Evolutionary conservation across 257 asterid genomes (phyloP), one percentile per base, ranked within the genome.

Genomic region (Rhazya stricta): DNA sequence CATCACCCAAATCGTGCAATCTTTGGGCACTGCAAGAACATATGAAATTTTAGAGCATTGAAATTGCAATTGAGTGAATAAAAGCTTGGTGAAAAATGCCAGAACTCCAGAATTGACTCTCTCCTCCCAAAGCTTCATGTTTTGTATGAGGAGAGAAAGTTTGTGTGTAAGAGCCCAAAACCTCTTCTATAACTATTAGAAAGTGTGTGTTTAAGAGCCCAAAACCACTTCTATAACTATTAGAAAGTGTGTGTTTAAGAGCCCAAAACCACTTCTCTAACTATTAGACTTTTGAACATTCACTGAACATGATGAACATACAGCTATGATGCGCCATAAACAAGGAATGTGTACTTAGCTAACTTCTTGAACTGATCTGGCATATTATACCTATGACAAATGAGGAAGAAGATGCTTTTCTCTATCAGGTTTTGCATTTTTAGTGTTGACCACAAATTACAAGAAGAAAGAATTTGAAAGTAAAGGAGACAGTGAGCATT

Each of bases 1-100:
- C 97, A 72, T 93, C 97, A 45, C 96, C 96, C 88, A 91, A 84
- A 81, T 89, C 99, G 71, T 86, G 91, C 81, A 92, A 82, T 68
- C 93, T 82, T 78, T 96, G 97, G 79, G 88, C 65, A 68, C 99
- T 96, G 91, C 77, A 81, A 79, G 61, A n/a, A 79, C 45, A 77
- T 78, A 48, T 29, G 77, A 45, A 76, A 43, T 46, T 54, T 57
- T 60, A 53, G 2, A 29, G 61, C 4, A 54, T 16, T 43, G 36
- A 56, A 27, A 65, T 65, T 37, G 48, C 18, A 65, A 36, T 37
- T 37, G 16, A 36, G 46, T 9, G 16, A 41, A 23, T 9, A 19
- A 36, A 23, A 0, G 5, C 43, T 66, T n/a, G 23, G 68, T 50
- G 51, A 57, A 16, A 50, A 53, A 29, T 32, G 51, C 29, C 19